Conservation (phyloP, 176 grass and related monocot genomes). For the Thinopyrum elongatum region DNA sequence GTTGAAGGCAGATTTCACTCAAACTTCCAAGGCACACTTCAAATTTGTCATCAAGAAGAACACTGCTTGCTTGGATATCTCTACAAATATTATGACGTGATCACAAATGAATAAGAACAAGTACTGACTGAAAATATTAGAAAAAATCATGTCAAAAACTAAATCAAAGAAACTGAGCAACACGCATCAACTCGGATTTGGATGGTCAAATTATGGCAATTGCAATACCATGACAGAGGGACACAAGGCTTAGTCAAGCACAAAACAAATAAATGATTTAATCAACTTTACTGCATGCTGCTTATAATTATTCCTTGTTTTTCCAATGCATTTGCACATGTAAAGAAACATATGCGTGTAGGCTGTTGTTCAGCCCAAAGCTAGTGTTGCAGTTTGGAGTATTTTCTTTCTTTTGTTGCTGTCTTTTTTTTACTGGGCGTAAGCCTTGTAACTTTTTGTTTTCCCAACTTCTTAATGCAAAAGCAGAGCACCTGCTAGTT, state of each 20-base stretch:
- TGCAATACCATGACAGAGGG: conserved; percentile 8
- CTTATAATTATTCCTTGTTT: not conserved
- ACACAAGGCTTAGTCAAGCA: not conserved
- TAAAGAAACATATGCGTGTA: conserved; percentile 6
- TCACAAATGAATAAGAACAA: not conserved
- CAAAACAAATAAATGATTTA: not conserved
- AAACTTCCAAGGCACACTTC: conserved; percentile 92
- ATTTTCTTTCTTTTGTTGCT: not conserved
- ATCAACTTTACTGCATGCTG: not conserved
- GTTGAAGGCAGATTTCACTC: conserved; percentile 69
- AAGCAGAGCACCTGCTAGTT: not conserved
- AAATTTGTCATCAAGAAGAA: conserved; percentile 93
- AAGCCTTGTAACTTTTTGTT: not conserved
- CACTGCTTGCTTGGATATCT: conserved; percentile 95
- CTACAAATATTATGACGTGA: conserved; percentile 45
- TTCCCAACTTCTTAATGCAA: not conserved
- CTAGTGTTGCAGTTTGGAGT: not conserved
- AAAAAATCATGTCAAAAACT: not conserved
- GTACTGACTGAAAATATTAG: not conserved
- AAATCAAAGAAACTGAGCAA: conserved; percentile 13
- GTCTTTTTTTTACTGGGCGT: not conserved
- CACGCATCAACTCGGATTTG: conserved; percentile 13
- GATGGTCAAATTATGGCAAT: conserved; percentile 1
- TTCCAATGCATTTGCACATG: not conserved
- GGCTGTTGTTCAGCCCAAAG: not conserved